A percentile compares a stretch with the other conserved stretches of the same genome.
Evolutionary conservation across 305 asterid species (phyloP).

Genomic region (Fraxinus latifolia): DNA sequence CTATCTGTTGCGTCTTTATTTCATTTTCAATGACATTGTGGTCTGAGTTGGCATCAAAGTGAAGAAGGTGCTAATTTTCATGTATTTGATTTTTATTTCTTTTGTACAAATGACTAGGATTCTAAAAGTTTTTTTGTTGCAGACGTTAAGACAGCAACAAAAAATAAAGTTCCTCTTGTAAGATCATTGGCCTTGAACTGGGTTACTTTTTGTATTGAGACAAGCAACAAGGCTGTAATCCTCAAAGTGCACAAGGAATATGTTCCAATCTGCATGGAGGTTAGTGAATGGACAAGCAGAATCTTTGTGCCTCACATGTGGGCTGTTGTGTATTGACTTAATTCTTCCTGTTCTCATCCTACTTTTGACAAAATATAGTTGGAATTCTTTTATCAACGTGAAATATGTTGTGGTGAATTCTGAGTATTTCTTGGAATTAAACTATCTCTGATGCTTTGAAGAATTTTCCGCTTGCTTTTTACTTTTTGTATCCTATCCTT

Average conservation of each 20-base stretch:
- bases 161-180: conserved; percentile 97
- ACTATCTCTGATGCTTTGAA: background rate
- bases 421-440: background rate
- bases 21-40: background rate
- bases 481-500: background rate
- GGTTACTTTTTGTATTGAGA: conserved; percentile 93
- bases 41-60: background rate
- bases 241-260: conserved; percentile 95
- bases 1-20: background rate
- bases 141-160: conserved; percentile 86
- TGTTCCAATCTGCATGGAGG: conserved; percentile 99
- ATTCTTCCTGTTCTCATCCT: conserved; percentile 3
- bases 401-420: conserved; percentile 3
- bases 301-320: conserved; percentile 2
- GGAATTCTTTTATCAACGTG: conserved; percentile 2
- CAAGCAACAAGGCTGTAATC: conserved; percentile 78
- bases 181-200: conserved; percentile 86
- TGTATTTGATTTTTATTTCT: conserved; percentile 12
- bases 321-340: background rate
- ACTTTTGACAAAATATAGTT: conserved; percentile 9
- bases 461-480: background rate
- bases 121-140: conserved; percentile 33
- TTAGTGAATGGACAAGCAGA: conserved; percentile 35
- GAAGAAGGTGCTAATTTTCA: background rate
- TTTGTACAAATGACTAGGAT: background rate